These are phyloP conservation scores for Plasmodium gonderi DNA, from an alignment of 169 alveolate species.

Conservation along the genomic window DNA sequence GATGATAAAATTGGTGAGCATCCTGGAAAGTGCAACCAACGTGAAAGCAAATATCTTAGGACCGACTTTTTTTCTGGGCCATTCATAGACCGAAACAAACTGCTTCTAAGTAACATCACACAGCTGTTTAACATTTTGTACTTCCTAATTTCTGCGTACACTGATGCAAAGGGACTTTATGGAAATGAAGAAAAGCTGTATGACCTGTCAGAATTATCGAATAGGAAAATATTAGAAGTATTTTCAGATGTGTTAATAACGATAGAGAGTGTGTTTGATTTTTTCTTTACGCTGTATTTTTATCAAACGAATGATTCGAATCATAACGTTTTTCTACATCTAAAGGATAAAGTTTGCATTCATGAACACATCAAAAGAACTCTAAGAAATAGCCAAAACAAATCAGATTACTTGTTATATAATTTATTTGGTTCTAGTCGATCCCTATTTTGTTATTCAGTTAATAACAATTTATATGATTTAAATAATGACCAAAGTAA, in stretches of 20 bases:
- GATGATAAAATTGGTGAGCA: neutral
- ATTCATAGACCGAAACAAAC: constrained; percentile 38
- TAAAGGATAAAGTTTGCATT: constrained; percentile 50
- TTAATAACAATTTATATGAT: constrained; percentile 59
- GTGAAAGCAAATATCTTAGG: neutral
- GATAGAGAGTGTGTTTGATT: constrained; percentile 60
- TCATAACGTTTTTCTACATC: constrained; percentile 5
- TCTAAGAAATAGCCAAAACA: constrained; percentile 48
- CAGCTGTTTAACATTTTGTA: constrained; percentile 61
- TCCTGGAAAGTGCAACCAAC: neutral
- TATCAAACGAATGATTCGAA: constrained; percentile 59
- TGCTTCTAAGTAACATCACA: constrained; percentile 27
- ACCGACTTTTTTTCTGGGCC: constrained; percentile 24
- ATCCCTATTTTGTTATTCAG: constrained; percentile 57
- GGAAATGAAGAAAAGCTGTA: constrained; percentile 60
- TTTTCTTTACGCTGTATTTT: constrained; percentile 53
- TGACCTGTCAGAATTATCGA: constrained; percentile 48
- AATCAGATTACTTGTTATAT: constrained; percentile 51
- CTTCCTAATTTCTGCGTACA: constrained; percentile 37
- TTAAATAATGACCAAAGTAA: constrained; percentile 8
- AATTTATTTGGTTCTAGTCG: constrained; percentile 58
- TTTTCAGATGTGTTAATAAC: constrained; percentile 52
- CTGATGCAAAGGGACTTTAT: constrained; percentile 50
- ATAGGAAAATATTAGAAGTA: constrained; percentile 56
- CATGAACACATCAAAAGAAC: constrained; percentile 72